phyloP scores from a whole-genome alignment of 2,329 filamentous ascomycete species.

The Colletotrichum sp. region DNA sequence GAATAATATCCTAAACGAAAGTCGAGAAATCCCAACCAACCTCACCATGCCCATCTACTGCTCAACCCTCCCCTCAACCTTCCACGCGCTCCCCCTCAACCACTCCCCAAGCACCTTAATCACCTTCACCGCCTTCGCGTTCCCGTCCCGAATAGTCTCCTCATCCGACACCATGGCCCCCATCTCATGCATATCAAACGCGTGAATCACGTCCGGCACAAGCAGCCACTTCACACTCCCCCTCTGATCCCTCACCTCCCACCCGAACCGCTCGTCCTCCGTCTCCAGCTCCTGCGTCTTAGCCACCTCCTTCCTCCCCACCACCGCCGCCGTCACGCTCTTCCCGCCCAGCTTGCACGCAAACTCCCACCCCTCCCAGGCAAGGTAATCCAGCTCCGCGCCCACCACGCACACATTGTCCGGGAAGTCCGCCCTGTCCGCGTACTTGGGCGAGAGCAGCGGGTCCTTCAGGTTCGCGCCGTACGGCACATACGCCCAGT shows the following conservation, averaged over 20 bases:
- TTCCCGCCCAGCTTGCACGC: slow-evolving; percentile 24
- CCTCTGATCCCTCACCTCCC: slow-evolving; percentile 31
- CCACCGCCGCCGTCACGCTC: background rate
- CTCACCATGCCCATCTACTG: background rate
- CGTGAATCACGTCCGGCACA: slow-evolving; percentile 46
- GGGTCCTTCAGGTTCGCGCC: slow-evolving; percentile 36
- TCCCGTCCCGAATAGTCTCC: slow-evolving; percentile 32
- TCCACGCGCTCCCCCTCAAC: slow-evolving; percentile 34
- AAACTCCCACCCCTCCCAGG: slow-evolving; percentile 23
- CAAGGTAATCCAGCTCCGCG: slow-evolving; percentile 42
- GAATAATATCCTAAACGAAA: background rate
- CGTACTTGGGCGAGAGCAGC: slow-evolving; percentile 38
- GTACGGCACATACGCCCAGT: slow-evolving; percentile 37
- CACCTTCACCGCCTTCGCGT: slow-evolving; percentile 33
- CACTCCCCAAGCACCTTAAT: slow-evolving; percentile 34
- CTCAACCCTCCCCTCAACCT: background rate
- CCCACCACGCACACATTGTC: slow-evolving; percentile 39
- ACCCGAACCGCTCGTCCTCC: slow-evolving; percentile 39
- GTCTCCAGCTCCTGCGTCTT: slow-evolving; percentile 24
- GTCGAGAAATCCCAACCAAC: background rate
- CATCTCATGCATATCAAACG: slow-evolving; percentile 40
- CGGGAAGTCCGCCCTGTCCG: slow-evolving; percentile 33
- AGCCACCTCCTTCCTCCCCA: slow-evolving; percentile 21
- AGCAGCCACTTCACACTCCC: slow-evolving; percentile 43
- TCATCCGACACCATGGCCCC: slow-evolving; percentile 29